Base-by-base conservation (phyloP, 768 basidiomycete genomes). In the Xanthoconium purpureum region DNA sequence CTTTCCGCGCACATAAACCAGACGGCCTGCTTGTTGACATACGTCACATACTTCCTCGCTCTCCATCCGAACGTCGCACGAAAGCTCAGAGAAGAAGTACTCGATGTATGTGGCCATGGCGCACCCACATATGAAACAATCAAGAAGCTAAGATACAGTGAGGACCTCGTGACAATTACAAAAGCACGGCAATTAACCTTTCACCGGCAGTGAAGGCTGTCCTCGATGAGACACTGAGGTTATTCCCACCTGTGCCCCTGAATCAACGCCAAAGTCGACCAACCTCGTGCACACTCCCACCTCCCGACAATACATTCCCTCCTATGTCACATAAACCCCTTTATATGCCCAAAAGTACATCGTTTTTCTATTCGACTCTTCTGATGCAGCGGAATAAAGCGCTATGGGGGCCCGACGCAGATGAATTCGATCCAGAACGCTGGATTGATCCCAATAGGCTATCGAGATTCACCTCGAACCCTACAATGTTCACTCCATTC, bases 171-270 rank as follows among this genome's bases (percentile, higher is more conserved):
- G n/a, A 63, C 30, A 18, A 45, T 43, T 39, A 49, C 14, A 44
- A 29, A 58, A 2, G 33, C 24, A 32, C 51, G 30, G 13, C 32
- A 13, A 47, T 57, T 65, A 8, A 61, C 50, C n/a, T 36, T 10
- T 50, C 39, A 10, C 28, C 17, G 52, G 55, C 47, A 83, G 87
- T 89, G 76, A 81, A 84, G 56, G 88, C 88, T 12, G 87, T 91
- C 37, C 81, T 92, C 40, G 88, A 91, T 58, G 91, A 93, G 65
- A 85, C 85, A 0, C 76, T 93, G 24, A 79, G 90, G 17, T 73
- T 93, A 2, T 93, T 86, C 72, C 89, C 89, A 5, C 88, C 90
- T 8, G 87, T 92, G 0, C 89, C 89, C 8, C 71, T 89, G 40
- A 91, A 90, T 63, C 74, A 83, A 39, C 80, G 88, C 33, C 84